These are phyloP conservation scores for Neopestalotiopsis rosae DNA, from an alignment of 2,329 filamentous ascomycete genomes.

Conservation along the genomic window DNA sequence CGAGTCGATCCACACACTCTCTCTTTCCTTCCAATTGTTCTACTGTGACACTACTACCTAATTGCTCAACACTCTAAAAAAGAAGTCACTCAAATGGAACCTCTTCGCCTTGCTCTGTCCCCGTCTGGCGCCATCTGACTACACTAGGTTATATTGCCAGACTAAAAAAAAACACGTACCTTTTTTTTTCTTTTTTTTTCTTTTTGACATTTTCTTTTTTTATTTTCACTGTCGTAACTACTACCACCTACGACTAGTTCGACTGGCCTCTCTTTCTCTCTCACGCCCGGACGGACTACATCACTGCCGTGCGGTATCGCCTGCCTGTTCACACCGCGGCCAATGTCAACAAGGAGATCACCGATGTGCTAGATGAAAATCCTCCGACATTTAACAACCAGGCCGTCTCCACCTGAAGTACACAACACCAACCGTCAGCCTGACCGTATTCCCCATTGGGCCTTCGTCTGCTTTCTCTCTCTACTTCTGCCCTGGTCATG, in stretches of 20 bases:
- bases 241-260: background rate
- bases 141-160: constrained; percentile 6
- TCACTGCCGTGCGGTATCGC: constrained; percentile 4
- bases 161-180: background rate
- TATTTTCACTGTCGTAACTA: too few relatives aligned
- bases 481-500: constrained; percentile 1
- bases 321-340: background rate
- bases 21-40: background rate
- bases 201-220: too few relatives aligned
- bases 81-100: constrained; percentile 7
- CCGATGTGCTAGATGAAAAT: constrained; percentile 10
- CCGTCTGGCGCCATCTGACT: constrained; percentile 4
- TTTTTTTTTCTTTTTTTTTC: background rate
- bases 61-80: too few relatives aligned
- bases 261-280: background rate
- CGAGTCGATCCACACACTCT: constrained; percentile 12
- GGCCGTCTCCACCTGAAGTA: constrained; percentile 14
- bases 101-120: constrained; percentile 7
- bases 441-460: constrained; percentile 17
- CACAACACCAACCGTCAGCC: constrained; percentile 13
- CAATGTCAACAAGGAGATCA: constrained; percentile 16
- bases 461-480: constrained; percentile 15
- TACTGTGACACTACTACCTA: too few relatives aligned
- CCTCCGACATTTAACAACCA: constrained; percentile 9
- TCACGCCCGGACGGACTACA: background rate